Evolutionary conservation across 371 early-diverging fungal genomes (phyloP), one percentile per base, ranked within the genome.

Genomic region (Funneliformis caledonium): DNA sequence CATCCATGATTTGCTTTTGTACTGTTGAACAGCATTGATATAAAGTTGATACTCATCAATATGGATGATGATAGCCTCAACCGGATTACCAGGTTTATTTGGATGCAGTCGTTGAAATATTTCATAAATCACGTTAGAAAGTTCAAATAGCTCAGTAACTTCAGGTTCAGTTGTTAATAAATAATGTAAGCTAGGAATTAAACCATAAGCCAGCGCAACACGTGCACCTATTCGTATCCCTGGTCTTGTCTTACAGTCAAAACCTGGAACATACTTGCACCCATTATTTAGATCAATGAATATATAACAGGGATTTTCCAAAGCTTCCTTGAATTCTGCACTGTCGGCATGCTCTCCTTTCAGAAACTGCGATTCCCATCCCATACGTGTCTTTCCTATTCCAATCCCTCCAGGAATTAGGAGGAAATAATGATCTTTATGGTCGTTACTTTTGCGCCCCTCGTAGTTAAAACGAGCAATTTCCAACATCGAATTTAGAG

Each of bases 391-490:
- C 2, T 60, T 60, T 33, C 76, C 61, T 75, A 75, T 75, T 75
- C 76, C 76, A 37, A 61, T 75, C n/a, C 76, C 76, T 59, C 61
- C 61, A 61, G 76, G 76, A 75, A 75, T 75, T 61, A 60, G 76
- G 47, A 75, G 42, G 60, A 75, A 75, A 7, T 43, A 2, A 60
- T 75, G 61, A 75, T 75, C 43, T 75, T 72, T 72, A 22, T 72
- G 48, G 22, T 72, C 72, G n/a, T 0, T 0, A 72, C 72, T 72
- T 2, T 72, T 50, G 14, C 50, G 72, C 7, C 72, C 72, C 0
- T 22, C 16, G 50, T 52, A 72, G 50, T 50, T 72, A 2, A 3
- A 33, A 22, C 1, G 48, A 50, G 50, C 50, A 33, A 22, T 26
- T 14, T 72, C 50, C 26, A 50, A 48, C 9, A 72, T 50, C 0